Base-by-base conservation (phyloP, 805 yeast genomes). In the Pichia scutulata region DNA sequence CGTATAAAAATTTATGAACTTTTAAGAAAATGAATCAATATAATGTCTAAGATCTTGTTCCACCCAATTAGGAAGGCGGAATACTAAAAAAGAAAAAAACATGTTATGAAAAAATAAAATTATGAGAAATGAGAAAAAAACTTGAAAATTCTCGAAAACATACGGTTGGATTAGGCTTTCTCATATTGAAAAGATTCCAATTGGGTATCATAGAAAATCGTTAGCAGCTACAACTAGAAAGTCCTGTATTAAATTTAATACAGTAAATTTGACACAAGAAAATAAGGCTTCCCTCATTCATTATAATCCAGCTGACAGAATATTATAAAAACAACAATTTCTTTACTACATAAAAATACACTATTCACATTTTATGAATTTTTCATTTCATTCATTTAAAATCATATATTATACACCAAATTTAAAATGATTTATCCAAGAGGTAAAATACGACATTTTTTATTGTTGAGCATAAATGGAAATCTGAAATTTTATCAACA, bases 371-470 rank as follows among this genome's bases (percentile, higher is more conserved):
- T 33, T 33, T 33, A 33, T 33, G 37, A 33, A 33, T 16, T 33
- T 33, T 2, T 6, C n/a, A 16, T 33, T 33, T 16, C 5, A 7
- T 16, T n/a, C n/a, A 33, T 30, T 43, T 28, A 16, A 25, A 22
- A 30, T 28, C 39, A 21, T 18, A 40, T 18, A 14, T 18, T 10
- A 25, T 22, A 39, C 44, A 18, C 16, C 2, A 23, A 24, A 16
- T 10, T 21, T 8, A 41, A 28, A 16, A 28, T 42, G 44, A 18
- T 44, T 18, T 26, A 26, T 22, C 47, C 33, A 39, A 50, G 24
- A 24, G 48, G 52, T 7, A 49, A 49, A 39, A 45, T 44, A 49
- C 52, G 48, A 45, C 33, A 30, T 26, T 13, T 37, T 19, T 4
- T 24, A 18, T 19, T 18, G 16, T 18, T 10, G 13, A 22, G 22